Evolutionary conservation across 2,329 filamentous ascomycete species (phyloP).

Genomic region (Colletotrichum costaricense): DNA sequence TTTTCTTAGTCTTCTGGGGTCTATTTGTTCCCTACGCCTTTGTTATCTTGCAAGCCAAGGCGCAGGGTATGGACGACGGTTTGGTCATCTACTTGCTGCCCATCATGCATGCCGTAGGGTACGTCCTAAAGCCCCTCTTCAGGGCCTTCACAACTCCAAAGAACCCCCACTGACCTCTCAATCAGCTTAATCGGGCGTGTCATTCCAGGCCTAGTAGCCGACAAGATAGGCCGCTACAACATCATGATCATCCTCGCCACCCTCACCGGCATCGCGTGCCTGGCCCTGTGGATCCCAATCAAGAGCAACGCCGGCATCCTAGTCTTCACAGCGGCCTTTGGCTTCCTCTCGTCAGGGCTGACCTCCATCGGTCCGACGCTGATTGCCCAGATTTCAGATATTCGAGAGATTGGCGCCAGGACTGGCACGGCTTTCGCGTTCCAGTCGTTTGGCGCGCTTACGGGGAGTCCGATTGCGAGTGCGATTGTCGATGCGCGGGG

Average conservation of each 20-base stretch:
- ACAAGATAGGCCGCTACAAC: constrained; percentile 58
- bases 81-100: constrained; percentile 60
- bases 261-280: constrained; percentile 56
- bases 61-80: constrained; percentile 52
- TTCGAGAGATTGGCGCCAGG: constrained; percentile 75
- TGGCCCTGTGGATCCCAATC: constrained; percentile 62
- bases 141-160: neutral
- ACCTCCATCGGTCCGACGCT: constrained; percentile 72
- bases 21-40: constrained; percentile 66
- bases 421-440: constrained; percentile 73
- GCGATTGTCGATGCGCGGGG: constrained; percentile 64
- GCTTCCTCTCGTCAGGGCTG: constrained; percentile 76
- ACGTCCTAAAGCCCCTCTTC: constrained; percentile 34
- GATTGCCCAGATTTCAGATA: constrained; percentile 77
- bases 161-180: neutral
- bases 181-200: constrained; percentile 63
- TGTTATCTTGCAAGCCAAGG: constrained; percentile 59
- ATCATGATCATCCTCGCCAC: constrained; percentile 63
- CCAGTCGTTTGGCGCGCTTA: constrained; percentile 72
- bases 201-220: constrained; percentile 59
- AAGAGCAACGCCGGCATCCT: constrained; percentile 67
- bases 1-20: constrained; percentile 67
- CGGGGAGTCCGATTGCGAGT: constrained; percentile 75
- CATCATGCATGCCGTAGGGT: constrained; percentile 68
- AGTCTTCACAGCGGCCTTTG: constrained; percentile 73